Evolutionary conservation across 352 stramenopile species (phyloP).

Genomic region (Globisporangium irregulare): DNA sequence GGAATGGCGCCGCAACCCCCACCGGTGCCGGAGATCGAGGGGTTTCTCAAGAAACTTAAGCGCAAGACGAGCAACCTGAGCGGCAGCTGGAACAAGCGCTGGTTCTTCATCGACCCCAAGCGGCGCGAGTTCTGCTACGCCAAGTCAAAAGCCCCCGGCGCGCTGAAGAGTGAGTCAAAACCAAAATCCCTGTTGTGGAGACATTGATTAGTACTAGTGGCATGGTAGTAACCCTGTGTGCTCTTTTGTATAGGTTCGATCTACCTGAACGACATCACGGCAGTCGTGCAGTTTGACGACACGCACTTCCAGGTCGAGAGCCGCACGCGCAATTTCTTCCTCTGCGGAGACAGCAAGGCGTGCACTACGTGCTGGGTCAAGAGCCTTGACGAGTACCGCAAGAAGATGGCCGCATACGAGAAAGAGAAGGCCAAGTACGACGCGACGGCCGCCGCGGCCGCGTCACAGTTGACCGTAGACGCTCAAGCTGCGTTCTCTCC

Average conservation of each 20-base stretch:
- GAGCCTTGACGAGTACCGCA: slow-evolving; percentile 78
- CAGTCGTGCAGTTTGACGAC: slow-evolving; percentile 81
- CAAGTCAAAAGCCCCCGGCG: slow-evolving; percentile 37
- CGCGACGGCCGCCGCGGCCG: slow-evolving; percentile 17
- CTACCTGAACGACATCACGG: slow-evolving; percentile 85
- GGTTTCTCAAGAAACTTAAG: slow-evolving; percentile 87
- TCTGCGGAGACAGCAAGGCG: slow-evolving; percentile 83
- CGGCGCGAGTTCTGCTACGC: slow-evolving; percentile 76
- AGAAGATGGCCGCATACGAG: neutral
- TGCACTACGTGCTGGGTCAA: slow-evolving; percentile 78
- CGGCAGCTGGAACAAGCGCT: slow-evolving; percentile 83
- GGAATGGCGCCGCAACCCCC: slow-evolving; percentile 42
- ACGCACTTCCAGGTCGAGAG: slow-evolving; percentile 86
- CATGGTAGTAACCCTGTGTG: neutral
- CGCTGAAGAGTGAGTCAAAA: slow-evolving; percentile 38
- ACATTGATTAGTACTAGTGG: neutral
- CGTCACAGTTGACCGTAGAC: slow-evolving; percentile 9
- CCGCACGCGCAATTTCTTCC: slow-evolving; percentile 80
- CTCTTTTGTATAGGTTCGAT: slow-evolving; percentile 51
- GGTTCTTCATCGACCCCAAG: slow-evolving; percentile 83
- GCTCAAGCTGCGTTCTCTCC: neutral
- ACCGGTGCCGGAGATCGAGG: slow-evolving; percentile 73
- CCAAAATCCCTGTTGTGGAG: neutral
- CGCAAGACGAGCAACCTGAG: slow-evolving; percentile 76
- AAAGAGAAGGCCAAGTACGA: slow-evolving; percentile 38